Evolutionary conservation across 176 grass and related monocot species (phyloP).

Genomic region (Cymbopogon citratus): DNA sequence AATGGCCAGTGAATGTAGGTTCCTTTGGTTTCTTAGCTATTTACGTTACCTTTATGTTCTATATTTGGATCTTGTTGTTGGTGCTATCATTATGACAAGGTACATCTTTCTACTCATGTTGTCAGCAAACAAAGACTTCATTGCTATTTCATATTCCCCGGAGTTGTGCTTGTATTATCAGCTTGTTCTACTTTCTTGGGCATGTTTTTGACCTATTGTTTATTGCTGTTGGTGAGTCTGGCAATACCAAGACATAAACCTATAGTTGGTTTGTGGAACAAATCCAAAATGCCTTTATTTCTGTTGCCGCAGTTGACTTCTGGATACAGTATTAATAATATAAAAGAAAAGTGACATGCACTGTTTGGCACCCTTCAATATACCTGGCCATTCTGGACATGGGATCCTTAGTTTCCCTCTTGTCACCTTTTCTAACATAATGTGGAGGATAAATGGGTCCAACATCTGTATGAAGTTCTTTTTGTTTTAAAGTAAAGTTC

Average conservation of each 20-base stretch:
- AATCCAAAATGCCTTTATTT: neutral
- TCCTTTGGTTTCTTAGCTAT: conserved; percentile 12
- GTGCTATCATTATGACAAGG: neutral
- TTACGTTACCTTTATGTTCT: neutral
- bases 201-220: neutral
- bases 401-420: neutral
- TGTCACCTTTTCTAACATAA: neutral
- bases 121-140: neutral
- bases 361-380: neutral
- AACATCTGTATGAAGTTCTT: neutral
- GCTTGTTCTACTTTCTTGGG: neutral
- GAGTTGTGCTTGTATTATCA: neutral
- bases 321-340: neutral
- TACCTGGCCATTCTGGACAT: neutral
- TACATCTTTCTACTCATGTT: neutral
- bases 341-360: neutral
- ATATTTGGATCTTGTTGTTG: neutral
- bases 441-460: neutral
- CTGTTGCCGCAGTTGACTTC: neutral
- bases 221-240: neutral
- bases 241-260: neutral
- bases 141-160: neutral
- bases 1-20: conserved; percentile 88
- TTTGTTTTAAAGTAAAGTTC: neutral
- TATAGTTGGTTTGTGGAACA: neutral